These are phyloP conservation scores for Favolaschia claudopus DNA, from an alignment of 768 basidiomycete genomes.

Conservation along the genomic window DNA sequence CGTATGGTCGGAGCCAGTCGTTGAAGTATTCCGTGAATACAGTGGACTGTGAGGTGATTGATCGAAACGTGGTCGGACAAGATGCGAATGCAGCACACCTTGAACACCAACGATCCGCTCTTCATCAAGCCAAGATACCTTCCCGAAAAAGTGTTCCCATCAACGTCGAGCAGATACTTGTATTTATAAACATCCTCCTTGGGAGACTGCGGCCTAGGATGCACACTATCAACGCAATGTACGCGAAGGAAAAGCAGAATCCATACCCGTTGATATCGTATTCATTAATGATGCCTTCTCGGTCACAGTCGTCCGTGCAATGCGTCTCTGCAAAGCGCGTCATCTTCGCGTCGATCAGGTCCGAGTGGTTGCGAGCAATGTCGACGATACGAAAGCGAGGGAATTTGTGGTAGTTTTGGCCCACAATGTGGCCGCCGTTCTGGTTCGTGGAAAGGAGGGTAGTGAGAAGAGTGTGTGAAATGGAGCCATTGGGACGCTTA, in stretches of 20 bases:
- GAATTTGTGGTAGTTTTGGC: conserved; percentile 28
- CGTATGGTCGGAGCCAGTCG: conserved; percentile 24
- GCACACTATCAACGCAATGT: too few species aligned
- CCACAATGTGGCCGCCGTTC: conserved; percentile 27
- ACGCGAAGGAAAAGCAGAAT: too few species aligned
- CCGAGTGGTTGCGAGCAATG: conserved; percentile 26
- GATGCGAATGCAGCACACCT: not conserved
- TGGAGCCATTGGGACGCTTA: too few species aligned
- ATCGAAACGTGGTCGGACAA: not conserved
- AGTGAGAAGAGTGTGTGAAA: too few species aligned
- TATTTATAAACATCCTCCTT: conserved; percentile 28
- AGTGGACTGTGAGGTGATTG: conserved; percentile 12
- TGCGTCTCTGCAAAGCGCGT: conserved; percentile 25
- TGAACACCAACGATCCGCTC: conserved; percentile 28
- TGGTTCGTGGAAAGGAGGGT: too few species aligned
- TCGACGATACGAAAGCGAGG: conserved; percentile 26
- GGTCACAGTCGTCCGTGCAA: conserved; percentile 27
- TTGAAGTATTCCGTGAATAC: conserved; percentile 27
- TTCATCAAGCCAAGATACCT: conserved; percentile 23
- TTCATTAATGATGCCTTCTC: conserved; percentile 18
- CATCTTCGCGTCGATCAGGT: conserved; percentile 29
- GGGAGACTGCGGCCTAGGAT: conserved; percentile 15
- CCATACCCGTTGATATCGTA: conserved; percentile 29
- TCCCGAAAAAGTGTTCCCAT: conserved; percentile 29
- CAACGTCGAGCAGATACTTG: conserved; percentile 27